These are phyloP conservation scores for Pseudogymnoascus sp. DNA, from an alignment of 2,329 filamentous ascomycete genomes.

Conservation along the genomic window DNA sequence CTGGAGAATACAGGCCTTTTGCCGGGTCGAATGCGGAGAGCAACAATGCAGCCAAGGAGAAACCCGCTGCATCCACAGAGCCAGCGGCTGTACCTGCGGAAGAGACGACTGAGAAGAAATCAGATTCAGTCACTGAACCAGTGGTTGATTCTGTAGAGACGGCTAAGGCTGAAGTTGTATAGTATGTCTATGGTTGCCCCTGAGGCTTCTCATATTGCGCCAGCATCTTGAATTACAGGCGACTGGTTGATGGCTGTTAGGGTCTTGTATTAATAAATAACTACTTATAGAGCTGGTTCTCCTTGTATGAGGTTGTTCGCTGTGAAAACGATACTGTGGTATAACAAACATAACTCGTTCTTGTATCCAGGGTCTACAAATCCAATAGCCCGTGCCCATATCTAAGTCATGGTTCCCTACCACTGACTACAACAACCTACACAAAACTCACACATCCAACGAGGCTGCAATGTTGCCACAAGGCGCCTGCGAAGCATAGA, in stretches of 20 bases:
- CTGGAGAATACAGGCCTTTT: slow-evolving; percentile 16
- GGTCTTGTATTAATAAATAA: slow-evolving; percentile 1
- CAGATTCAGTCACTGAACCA: not conserved
- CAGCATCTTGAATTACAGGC: not conserved
- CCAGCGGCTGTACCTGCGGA: not conserved
- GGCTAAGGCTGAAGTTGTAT: not conserved
- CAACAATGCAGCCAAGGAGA: not conserved
- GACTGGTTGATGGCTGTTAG: not conserved
- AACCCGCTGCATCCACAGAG: not conserved
- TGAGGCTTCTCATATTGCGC: not conserved
- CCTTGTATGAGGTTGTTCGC: not conserved
- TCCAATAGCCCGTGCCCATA: not conserved
- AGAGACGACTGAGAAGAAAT: not conserved
- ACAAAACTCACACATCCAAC: not conserved
- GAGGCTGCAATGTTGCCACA: not conserved
- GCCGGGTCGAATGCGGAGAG: slow-evolving; percentile 7
- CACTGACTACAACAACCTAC: not conserved
- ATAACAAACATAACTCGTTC: not conserved
- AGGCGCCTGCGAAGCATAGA: not conserved
- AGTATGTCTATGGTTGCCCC: not conserved
- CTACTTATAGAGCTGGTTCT: slow-evolving; percentile 1
- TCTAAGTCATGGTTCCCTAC: not conserved
- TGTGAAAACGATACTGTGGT: not conserved
- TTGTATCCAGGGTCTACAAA: not conserved
- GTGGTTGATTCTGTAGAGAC: slow-evolving; percentile 3